Evolutionary conservation across 1,284 basidiomycete species (phyloP).

Genomic region (Sanghuangporus weigelae): DNA sequence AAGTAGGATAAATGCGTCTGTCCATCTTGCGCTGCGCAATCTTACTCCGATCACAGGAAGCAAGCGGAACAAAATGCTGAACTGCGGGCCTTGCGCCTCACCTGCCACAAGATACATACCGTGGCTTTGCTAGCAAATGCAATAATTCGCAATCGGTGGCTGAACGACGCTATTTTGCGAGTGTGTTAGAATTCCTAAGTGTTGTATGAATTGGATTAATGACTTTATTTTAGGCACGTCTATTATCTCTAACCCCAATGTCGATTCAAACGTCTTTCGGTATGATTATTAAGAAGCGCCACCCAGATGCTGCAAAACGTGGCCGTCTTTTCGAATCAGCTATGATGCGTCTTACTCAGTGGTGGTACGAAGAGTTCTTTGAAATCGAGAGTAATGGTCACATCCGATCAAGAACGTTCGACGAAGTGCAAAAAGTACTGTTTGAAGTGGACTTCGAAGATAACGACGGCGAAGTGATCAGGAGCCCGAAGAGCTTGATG

Average conservation of each 20-base stretch:
- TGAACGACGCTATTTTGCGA: slow-evolving; percentile 81
- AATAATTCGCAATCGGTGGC: slow-evolving; percentile 75
- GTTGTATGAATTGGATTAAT: slow-evolving; percentile 5
- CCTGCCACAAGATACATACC: slow-evolving; percentile 85
- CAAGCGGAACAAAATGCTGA: slow-evolving; percentile 53
- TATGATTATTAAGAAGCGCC: slow-evolving; percentile 75
- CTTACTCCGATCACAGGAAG: slow-evolving; percentile 7
- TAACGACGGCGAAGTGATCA: slow-evolving; percentile 63
- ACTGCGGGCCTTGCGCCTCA: slow-evolving; percentile 59
- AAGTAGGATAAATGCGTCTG: slow-evolving; percentile 24
- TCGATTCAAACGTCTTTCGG: slow-evolving; percentile 73
- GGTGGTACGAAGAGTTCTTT: slow-evolving; percentile 82
- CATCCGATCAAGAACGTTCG: slow-evolving; percentile 69
- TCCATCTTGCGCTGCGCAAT: not conserved
- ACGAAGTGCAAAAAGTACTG: slow-evolving; percentile 33
- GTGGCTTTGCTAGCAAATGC: slow-evolving; percentile 76
- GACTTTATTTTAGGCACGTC: slow-evolving; percentile 58
- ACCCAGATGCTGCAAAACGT: slow-evolving; percentile 75
- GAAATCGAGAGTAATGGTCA: slow-evolving; percentile 59
- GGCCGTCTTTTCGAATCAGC: slow-evolving; percentile 84
- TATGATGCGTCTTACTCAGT: slow-evolving; percentile 65
- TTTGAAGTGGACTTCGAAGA: slow-evolving; percentile 36
- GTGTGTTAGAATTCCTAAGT: slow-evolving; percentile 37
- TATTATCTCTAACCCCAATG: slow-evolving; percentile 81
- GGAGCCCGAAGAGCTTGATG: slow-evolving; percentile 81